Conservation (phyloP, 106 monocot species). For the Triglochin maritima region DNA sequence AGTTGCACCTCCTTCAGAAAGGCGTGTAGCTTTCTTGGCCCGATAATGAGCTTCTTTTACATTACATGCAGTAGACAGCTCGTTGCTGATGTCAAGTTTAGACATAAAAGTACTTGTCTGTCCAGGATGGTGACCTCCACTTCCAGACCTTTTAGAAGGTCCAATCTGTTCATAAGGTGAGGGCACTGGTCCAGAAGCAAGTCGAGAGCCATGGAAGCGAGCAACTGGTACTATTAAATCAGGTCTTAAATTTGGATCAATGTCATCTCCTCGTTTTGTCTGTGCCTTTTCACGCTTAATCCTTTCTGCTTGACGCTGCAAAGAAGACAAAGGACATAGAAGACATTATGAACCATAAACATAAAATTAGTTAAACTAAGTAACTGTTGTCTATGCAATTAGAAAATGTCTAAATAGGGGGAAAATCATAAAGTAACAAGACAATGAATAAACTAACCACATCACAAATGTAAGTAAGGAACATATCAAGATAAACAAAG, state of each 20-base stretch:
- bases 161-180: constrained; percentile 48
- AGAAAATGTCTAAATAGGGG: no score
- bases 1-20: constrained; percentile 43
- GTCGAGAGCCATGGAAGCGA: constrained; percentile 75
- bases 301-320: constrained; percentile 91
- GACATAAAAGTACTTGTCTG: constrained; percentile 23
- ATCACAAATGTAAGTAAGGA: no score
- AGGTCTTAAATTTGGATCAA: constrained; percentile 59
- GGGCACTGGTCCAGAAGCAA: constrained; percentile 69
- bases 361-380: no score
- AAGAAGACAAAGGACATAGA: not conserved
- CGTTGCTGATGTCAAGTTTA: constrained; percentile 18
- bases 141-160: constrained; percentile 16
- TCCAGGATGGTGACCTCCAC: constrained; percentile 20
- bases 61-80: not conserved
- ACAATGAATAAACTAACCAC: no score
- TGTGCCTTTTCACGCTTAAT: constrained; percentile 79
- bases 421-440: no score
- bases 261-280: constrained; percentile 76
- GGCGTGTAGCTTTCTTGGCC: constrained; percentile 46
- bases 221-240: constrained; percentile 66
- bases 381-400: no score
- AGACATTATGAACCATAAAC: no score
- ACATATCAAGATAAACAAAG: no score
- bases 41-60: constrained; percentile 4